Evolutionary conservation across 176 grass and related monocot genomes (phyloP).

Genomic region (Luzula sylvatica): DNA sequence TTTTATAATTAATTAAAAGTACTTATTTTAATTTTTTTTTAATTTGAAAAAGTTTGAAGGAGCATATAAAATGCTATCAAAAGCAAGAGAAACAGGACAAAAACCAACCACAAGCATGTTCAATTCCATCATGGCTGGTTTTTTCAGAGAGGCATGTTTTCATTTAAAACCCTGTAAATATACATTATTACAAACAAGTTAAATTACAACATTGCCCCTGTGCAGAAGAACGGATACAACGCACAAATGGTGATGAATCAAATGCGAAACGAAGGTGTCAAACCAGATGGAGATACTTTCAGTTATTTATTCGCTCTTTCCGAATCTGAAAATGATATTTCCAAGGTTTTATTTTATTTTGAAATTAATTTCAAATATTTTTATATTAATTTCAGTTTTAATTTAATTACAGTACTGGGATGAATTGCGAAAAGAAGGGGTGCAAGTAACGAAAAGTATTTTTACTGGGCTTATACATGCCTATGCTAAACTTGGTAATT

Average conservation of each 20-base stretch:
- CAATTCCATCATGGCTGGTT: constrained; percentile 77
- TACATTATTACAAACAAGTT: neutral
- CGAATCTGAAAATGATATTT: constrained; percentile 59
- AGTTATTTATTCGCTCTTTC: constrained; percentile 83
- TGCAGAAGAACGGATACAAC: constrained; percentile 66
- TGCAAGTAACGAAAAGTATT: constrained; percentile 52
- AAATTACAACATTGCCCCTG: constrained; percentile 16
- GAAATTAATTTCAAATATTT: too few relatives aligned
- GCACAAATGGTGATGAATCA: constrained; percentile 49
- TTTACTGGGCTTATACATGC: constrained; percentile 64
- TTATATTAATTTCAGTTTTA: too few relatives aligned
- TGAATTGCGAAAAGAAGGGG: constrained; percentile 42
- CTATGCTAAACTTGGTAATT: constrained; percentile 67
- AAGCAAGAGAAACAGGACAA: constrained; percentile 46
- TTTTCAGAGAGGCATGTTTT: constrained; percentile 68
- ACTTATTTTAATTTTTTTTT: neutral
- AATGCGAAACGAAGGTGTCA: constrained; percentile 68
- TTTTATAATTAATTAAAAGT: too few relatives aligned
- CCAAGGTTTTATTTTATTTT: too few relatives aligned
- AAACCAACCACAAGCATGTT: constrained; percentile 63
- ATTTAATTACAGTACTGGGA: constrained; percentile 56
- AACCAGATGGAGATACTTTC: constrained; percentile 83
- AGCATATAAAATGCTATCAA: constrained; percentile 60
- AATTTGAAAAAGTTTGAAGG: constrained; percentile 55
- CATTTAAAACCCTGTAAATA: neutral